A percentile compares a stretch with the other conserved stretches of the same genome.
phyloP scores from a whole-genome alignment of 2,329 filamentous ascomycete genomes.

The Penicillium glabrum region DNA sequence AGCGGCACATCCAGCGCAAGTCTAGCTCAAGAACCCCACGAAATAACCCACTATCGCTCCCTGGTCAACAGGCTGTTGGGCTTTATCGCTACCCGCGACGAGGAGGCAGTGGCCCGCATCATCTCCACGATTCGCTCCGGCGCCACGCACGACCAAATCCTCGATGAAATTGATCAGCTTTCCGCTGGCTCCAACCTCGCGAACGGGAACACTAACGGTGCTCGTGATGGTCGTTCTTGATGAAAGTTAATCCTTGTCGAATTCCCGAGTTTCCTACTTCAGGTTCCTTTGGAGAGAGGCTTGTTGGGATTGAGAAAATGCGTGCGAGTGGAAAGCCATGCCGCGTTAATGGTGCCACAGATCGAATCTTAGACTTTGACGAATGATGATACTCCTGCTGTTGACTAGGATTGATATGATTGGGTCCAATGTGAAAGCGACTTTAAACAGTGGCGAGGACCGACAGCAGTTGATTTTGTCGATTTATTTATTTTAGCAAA shows the following conservation, averaged over 20 bases:
- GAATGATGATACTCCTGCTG: neutral
- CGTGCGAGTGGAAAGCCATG: neutral
- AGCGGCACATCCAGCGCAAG: neutral
- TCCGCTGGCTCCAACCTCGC: neutral
- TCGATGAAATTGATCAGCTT: slow-evolving; percentile 17
- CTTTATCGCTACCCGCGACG: slow-evolving; percentile 23
- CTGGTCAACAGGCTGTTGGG: slow-evolving; percentile 27
- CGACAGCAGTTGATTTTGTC: neutral
- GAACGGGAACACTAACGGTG: neutral
- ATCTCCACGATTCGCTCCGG: slow-evolving; percentile 30
- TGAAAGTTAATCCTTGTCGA: neutral
- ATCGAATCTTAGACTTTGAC: neutral
- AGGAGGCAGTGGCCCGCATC: slow-evolving; percentile 22
- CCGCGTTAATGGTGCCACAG: neutral
- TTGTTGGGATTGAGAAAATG: neutral
- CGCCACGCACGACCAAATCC: slow-evolving; percentile 28
- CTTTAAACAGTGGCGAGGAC: neutral
- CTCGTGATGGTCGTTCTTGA: neutral
- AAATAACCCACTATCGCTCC: slow-evolving; percentile 23
- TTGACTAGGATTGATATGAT: neutral
- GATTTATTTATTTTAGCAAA: neutral
- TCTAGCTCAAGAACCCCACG: neutral
- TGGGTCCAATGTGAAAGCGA: neutral
- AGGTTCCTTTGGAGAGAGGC: neutral
- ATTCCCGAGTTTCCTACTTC: neutral